These are phyloP conservation scores for Lipomyces anomalus DNA, from an alignment of 805 yeast genomes.

Conservation along the genomic window DNA sequence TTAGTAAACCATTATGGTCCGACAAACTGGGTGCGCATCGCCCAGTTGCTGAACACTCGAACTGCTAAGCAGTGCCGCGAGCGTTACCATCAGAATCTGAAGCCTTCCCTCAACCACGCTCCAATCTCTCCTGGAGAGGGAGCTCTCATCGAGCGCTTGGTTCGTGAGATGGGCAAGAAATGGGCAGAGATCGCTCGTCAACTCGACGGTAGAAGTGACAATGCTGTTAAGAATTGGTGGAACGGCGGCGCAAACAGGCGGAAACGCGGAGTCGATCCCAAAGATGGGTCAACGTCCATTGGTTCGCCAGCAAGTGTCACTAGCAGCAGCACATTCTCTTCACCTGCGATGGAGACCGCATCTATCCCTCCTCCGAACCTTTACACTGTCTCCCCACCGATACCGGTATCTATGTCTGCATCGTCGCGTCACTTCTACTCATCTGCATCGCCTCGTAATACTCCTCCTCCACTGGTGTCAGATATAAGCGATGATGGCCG, in stretches of 20 bases:
- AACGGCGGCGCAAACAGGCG: conserved; percentile 80
- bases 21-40: conserved; percentile 82
- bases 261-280: conserved; percentile 37
- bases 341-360: too few species aligned
- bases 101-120: conserved; percentile 72
- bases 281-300: not conserved
- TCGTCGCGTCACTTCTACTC: not conserved
- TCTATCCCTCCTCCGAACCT: not conserved
- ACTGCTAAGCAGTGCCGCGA: conserved; percentile 91
- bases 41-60: conserved; percentile 64
- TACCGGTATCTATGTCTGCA: not conserved
- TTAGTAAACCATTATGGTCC: conserved; percentile 69
- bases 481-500: not conserved
- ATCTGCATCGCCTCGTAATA: not conserved
- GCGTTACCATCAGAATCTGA: conserved; percentile 83
- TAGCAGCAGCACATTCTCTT: not conserved
- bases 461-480: too few species aligned
- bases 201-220: conserved; percentile 73
- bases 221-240: conserved; percentile 95
- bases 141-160: conserved; percentile 68
- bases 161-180: conserved; percentile 71
- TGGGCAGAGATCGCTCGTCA: conserved; percentile 95
- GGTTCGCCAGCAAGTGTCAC: not conserved
- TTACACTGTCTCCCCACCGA: not conserved
- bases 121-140: conserved; percentile 88